Base-by-base conservation (phyloP, 352 stramenopile genomes). In the Globisporangium carolinianum region DNA sequence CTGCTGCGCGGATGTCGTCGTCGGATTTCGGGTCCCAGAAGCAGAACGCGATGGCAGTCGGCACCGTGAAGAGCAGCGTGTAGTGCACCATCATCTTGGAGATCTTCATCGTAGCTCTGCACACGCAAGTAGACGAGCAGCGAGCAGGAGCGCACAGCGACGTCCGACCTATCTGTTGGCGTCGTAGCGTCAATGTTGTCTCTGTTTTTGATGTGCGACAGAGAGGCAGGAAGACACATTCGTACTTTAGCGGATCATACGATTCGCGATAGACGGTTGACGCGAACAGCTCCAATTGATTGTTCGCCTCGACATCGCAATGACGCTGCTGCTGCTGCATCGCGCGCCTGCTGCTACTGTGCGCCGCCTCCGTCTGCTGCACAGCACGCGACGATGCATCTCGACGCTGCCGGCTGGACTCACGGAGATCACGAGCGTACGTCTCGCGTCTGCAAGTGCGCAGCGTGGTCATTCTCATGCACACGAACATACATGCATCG, bases 61-160 rank as follows among this genome's bases (percentile, higher is more conserved):
- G 75, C 46, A 92, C 71, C 39, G 77, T 76, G 64, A 94, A 89
- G 67, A 89, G 69, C 48, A 83, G 52, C 24, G 58, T 66, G 63
- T 91, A 94, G 63, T 94, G 81, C 51, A 93, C 51, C 53, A 94
- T 35, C 85, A 94, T 91, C 69, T 90, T 91, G 55, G 69, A 59
- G 58, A 94, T 72, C 68, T 91, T 92, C 77, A 94, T 87, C 18
- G 12, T 65, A 11, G 60, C 49, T 32, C 24, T 32, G 24, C 24
- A 32, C 24, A 32, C 24, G 24, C 24, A 32, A 32, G 24, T 32
- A 32, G 24, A 32, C 24, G 24, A 11, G 17, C 36, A 15, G 14
- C 9, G 12, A 32, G 17, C 18, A 36, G 37, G 32, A 36, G 37
- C 37, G 35, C 18, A 35, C n/a, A 35, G 48, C 10, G 18, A 32